Base-by-base conservation (phyloP, 257 asterid genomes). In the Petrea volubilis region DNA sequence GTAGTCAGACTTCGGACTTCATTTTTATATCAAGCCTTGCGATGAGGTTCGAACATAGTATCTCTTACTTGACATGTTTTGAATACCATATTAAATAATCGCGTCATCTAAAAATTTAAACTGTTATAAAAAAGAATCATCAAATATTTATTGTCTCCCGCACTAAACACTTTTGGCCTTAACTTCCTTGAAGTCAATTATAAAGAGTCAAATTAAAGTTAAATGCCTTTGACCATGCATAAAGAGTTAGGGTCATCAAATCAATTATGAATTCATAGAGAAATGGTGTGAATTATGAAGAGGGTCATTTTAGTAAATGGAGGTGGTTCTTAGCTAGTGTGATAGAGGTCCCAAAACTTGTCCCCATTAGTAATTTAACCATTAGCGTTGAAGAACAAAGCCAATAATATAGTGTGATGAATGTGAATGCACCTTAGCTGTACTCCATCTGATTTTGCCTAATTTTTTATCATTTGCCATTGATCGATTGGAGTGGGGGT, bases 391-490 rank as follows among this genome's bases (percentile, higher is more conserved):
- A 31, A 36, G 41, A 27, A 44, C 1, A 6, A 3, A 44, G 18
- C 44, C 29, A n/a, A 4, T 0, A 20, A 14, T 14, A 13, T 17
- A 9, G 10, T 14, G 31, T 15, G 11, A 58, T 9, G 23, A 36
- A 5, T 41, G 24, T 23, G 21, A 58, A 50, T 68, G 82, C 69
- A 47, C 5, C 64, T n/a, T 56, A 72, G 81, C 81, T 76, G 84
- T 80, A 76, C 67, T 24, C 81, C 82, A 78, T 78, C 38, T 60
- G 33, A 67, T 33, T 77, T 53, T 75, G 79, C 66, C 58, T 34
- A 5, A 12, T 38, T 5, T 38, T 38, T 15, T 27, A 24, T 36
- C 52, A 10, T 9, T 17, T 15, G 36, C 33, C 64, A 64, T 28
- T n/a, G n/a, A n/a, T 64, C 15, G 20, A 33, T 29, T 13, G n/a